Evolutionary conservation across 2,329 filamentous ascomycete genomes (phyloP).

Genomic region (Aschersonia sp.): DNA sequence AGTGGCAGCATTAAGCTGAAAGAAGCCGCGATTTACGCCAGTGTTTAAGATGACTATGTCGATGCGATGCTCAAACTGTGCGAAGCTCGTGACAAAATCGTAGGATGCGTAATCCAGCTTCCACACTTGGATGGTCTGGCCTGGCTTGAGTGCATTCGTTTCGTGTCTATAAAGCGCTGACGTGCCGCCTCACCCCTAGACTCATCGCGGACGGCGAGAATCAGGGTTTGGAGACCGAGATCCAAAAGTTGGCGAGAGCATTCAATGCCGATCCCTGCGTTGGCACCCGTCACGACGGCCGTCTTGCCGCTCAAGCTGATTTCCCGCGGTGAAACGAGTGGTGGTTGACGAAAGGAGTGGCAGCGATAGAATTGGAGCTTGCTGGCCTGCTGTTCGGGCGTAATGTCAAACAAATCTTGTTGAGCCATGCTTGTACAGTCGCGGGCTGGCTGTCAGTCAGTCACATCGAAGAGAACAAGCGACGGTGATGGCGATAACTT

Average conservation of each 20-base stretch:
- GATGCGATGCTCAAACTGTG: constrained; percentile 16
- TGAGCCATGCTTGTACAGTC: not conserved
- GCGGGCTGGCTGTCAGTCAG: too few relatives aligned
- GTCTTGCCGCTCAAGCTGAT: constrained; percentile 5
- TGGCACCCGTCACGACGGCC: constrained; percentile 19
- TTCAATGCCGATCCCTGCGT: constrained; percentile 19
- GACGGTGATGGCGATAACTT: too few relatives aligned
- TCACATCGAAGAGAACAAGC: too few relatives aligned
- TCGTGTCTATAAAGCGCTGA: not conserved
- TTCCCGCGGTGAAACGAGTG: not conserved
- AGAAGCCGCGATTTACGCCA: constrained; percentile 7
- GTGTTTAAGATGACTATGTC: constrained; percentile 24
- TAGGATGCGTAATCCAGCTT: constrained; percentile 24
- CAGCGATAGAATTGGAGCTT: not conserved
- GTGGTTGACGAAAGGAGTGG: not conserved
- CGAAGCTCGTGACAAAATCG: constrained; percentile 23
- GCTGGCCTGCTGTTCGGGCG: not conserved
- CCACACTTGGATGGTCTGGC: constrained; percentile 13
- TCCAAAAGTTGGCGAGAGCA: constrained; percentile 17
- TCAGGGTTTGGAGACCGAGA: constrained; percentile 15
- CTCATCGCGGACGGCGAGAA: constrained; percentile 18
- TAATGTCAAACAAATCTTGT: not conserved
- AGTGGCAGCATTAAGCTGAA: constrained; percentile 13
- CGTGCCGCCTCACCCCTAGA: constrained; percentile 12
- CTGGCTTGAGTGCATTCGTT: not conserved